Evolutionary conservation across 176 grass and related monocot species (phyloP).

Genomic region (Carex littledalei): DNA sequence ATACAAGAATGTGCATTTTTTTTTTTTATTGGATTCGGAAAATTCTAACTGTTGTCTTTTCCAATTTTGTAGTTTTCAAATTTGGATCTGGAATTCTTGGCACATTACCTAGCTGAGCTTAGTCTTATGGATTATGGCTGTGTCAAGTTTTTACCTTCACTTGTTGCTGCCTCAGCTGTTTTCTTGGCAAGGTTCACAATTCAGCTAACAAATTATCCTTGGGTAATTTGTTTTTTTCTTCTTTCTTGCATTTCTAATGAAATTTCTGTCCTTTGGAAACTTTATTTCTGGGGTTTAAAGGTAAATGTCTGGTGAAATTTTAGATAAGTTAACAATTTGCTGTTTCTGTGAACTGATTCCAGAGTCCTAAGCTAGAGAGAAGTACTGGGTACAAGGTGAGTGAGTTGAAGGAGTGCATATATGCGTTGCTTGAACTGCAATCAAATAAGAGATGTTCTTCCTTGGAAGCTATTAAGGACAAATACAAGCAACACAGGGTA

Average conservation of each 20-base stretch:
- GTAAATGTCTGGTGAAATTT: background rate
- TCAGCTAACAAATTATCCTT: constrained; percentile 45
- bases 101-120: constrained; percentile 60
- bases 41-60: background rate
- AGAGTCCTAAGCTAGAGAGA: too few relatives aligned
- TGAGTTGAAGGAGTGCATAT: too few relatives aligned
- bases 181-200: constrained; percentile 66
- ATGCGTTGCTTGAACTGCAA: too few relatives aligned
- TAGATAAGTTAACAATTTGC: background rate
- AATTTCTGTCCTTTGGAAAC: background rate
- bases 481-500: constrained; percentile 83
- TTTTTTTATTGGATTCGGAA: too few relatives aligned
- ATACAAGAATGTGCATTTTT: too few relatives aligned
- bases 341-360: background rate
- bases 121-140: constrained; percentile 62
- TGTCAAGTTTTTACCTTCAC: constrained; percentile 24
- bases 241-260: background rate
- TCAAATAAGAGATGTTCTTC: constrained; percentile 26
- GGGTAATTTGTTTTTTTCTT: constrained; percentile 44
- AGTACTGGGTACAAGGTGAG: too few relatives aligned
- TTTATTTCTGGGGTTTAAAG: background rate
- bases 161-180: constrained; percentile 61
- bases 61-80: constrained; percentile 33
- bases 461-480: constrained; percentile 48
- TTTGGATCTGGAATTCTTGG: constrained; percentile 51